Conservation (phyloP, 495 filamentous ascomycete species). For the Annulohypoxylon stygium region DNA sequence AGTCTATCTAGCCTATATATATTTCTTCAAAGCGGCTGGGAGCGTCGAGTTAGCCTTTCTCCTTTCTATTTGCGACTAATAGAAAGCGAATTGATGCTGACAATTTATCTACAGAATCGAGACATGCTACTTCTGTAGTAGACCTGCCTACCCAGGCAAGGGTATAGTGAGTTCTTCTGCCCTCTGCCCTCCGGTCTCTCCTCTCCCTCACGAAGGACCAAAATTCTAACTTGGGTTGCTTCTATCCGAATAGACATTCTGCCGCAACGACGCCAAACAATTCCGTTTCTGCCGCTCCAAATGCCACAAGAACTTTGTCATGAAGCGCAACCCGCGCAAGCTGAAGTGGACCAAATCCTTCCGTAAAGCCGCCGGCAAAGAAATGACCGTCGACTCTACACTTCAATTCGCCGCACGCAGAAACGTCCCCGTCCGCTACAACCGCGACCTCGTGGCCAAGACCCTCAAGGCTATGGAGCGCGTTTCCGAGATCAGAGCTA, state of each 20-base stretch:
- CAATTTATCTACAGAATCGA: constrained; percentile 65
- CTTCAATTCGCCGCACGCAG: constrained; percentile 91
- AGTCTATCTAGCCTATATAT: background rate
- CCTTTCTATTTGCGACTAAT: no score
- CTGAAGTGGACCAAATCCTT: constrained; percentile 80
- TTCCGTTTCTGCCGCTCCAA: constrained; percentile 68
- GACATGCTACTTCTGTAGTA: constrained; percentile 91
- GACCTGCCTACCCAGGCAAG: constrained; percentile 86
- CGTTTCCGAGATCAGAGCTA: constrained; percentile 84
- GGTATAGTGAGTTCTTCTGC: constrained; percentile 68
- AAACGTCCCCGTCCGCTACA: constrained; percentile 95
- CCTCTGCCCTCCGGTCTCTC: constrained; percentile 54
- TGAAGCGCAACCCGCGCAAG: constrained; percentile 87
- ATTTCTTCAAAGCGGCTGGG: background rate
- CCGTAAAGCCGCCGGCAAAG: constrained; percentile 60
- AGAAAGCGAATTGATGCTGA: constrained; percentile 27
- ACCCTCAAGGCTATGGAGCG: constrained; percentile 94
- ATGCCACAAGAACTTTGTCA: constrained; percentile 99
- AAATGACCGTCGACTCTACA: constrained; percentile 89
- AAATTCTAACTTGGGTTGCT: background rate
- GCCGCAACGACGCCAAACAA: constrained; percentile 61
- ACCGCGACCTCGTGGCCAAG: constrained; percentile 86
- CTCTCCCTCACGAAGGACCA: background rate
- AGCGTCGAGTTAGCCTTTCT: constrained; percentile 3
- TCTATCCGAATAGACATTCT: constrained; percentile 47